A percentile compares a stretch with the other conserved stretches of the same genome.
Conservation (phyloP, 1,139 yeast species). For the Suhomyces atakaporum region DNA sequence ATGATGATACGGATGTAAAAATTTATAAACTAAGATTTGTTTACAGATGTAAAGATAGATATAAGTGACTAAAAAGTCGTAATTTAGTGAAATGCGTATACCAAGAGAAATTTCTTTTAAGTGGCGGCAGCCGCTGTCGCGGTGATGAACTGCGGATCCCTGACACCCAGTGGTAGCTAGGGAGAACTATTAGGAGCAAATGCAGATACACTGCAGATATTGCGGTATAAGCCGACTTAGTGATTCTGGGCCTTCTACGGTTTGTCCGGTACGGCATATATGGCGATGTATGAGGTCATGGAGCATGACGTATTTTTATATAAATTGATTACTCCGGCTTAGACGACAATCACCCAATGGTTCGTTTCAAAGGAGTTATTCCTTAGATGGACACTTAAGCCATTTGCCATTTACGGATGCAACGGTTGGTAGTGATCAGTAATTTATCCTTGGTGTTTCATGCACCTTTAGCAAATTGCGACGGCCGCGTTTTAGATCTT, state of each 20-base stretch:
- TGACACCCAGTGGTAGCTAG: not conserved
- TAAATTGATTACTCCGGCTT: too few species aligned
- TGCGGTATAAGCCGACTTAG: not conserved
- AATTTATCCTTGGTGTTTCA: not conserved
- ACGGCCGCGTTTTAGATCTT: not conserved
- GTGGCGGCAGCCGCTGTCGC: constrained; percentile 1
- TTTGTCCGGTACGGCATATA: not conserved
- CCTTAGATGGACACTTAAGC: too few species aligned
- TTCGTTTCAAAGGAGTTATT: too few species aligned
- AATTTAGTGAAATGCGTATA: not conserved
- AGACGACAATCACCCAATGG: too few species aligned
- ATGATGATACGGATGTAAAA: not conserved
- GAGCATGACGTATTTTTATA: too few species aligned
- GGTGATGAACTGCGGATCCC: constrained; percentile 1
- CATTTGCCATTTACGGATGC: not conserved
- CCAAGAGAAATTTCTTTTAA: constrained; percentile 1
- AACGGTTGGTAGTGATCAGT: not conserved
- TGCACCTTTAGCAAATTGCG: not conserved
- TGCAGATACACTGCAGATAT: not conserved
- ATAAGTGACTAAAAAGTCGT: constrained; percentile 1
- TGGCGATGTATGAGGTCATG: not conserved
- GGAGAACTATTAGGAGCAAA: not conserved
- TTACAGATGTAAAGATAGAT: constrained; percentile 1
- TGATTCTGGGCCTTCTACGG: not conserved
- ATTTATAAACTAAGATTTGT: not conserved